Conservation (phyloP, 2,329 filamentous ascomycete species). For the Raffaelea ambrosiae region DNA sequence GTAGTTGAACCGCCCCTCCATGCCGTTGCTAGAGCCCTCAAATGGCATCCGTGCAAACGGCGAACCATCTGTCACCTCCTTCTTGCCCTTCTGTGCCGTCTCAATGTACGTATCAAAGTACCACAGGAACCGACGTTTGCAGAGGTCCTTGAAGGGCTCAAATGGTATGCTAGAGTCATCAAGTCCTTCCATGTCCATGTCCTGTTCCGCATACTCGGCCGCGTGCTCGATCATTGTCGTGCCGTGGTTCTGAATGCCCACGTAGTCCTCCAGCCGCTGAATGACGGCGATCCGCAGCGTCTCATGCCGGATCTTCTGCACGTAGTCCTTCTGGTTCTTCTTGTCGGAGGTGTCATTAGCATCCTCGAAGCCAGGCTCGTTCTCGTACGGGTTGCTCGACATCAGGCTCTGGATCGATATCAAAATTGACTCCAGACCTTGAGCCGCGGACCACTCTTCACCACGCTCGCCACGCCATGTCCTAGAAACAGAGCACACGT, state of each 20-base stretch:
- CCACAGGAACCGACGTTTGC: slow-evolving; percentile 90
- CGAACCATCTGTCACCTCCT: slow-evolving; percentile 54
- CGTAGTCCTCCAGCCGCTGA: slow-evolving; percentile 70
- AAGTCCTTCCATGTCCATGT: slow-evolving; percentile 40
- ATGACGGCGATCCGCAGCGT: slow-evolving; percentile 80
- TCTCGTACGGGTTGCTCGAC: slow-evolving; percentile 89
- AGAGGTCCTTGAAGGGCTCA: slow-evolving; percentile 82
- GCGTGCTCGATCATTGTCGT: slow-evolving; percentile 2
- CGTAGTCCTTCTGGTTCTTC: slow-evolving; percentile 65
- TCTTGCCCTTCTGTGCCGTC: slow-evolving; percentile 57
- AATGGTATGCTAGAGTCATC: slow-evolving; percentile 51
- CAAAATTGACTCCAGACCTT: slow-evolving; percentile 87
- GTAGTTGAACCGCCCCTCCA: slow-evolving; percentile 85
- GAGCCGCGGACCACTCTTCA: slow-evolving; percentile 94
- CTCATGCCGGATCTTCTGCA: slow-evolving; percentile 88
- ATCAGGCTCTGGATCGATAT: slow-evolving; percentile 95
- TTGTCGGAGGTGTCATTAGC: slow-evolving; percentile 60
- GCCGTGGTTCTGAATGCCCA: slow-evolving; percentile 54
- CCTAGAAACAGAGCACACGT: slow-evolving; percentile 32
- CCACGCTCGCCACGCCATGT: slow-evolving; percentile 89
- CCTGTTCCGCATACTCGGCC: slow-evolving; percentile 25
- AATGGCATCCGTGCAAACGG: slow-evolving; percentile 80
- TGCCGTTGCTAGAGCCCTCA: slow-evolving; percentile 65
- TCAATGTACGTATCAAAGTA: slow-evolving; percentile 83
- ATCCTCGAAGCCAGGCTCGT: slow-evolving; percentile 88